Evolutionary conservation across 202 grass and related monocot species (phyloP).

Genomic region (Schoenoplectus tabernaemontani): DNA sequence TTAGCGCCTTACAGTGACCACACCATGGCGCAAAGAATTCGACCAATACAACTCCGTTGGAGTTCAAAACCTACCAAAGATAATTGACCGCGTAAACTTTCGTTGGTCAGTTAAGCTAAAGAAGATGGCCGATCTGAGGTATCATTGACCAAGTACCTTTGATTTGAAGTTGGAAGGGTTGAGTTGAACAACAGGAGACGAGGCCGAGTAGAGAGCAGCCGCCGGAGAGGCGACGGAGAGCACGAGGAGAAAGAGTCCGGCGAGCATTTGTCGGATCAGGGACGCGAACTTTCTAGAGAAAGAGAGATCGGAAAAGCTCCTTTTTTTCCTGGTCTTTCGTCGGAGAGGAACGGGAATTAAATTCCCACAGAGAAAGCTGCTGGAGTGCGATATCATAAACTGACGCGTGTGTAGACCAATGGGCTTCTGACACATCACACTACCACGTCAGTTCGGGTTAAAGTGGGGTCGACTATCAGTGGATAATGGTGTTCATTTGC

Average conservation of each 20-base stretch:
- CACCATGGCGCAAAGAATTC: constrained; percentile 99
- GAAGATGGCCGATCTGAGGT: constrained; percentile 21
- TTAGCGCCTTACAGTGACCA: constrained; percentile 92
- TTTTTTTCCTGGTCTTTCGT: background rate
- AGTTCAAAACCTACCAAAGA: constrained; percentile 68
- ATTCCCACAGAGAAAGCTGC: constrained; percentile 25
- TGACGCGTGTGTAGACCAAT: constrained; percentile 68
- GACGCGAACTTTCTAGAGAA: too few relatives aligned
- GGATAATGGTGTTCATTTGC: background rate
- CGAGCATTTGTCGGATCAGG: constrained; percentile 34
- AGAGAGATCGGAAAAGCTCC: background rate
- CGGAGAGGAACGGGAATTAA: constrained; percentile 14
- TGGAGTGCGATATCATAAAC: background rate
- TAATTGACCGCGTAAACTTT: background rate
- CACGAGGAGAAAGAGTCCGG: constrained; percentile 35
- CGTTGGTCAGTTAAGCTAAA: background rate
- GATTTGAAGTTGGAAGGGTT: constrained; percentile 92
- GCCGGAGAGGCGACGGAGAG: constrained; percentile 31
- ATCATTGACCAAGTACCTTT: constrained; percentile 35
- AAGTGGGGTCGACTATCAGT: background rate
- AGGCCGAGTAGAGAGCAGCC: constrained; percentile 65
- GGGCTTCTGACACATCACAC: constrained; percentile 26
- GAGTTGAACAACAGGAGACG: constrained; percentile 88
- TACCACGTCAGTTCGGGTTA: constrained; percentile 5
- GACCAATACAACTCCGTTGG: constrained; percentile 86